Base-by-base conservation (phyloP, 83 land plant species). In the Diphasiastrum complanatum region DNA sequence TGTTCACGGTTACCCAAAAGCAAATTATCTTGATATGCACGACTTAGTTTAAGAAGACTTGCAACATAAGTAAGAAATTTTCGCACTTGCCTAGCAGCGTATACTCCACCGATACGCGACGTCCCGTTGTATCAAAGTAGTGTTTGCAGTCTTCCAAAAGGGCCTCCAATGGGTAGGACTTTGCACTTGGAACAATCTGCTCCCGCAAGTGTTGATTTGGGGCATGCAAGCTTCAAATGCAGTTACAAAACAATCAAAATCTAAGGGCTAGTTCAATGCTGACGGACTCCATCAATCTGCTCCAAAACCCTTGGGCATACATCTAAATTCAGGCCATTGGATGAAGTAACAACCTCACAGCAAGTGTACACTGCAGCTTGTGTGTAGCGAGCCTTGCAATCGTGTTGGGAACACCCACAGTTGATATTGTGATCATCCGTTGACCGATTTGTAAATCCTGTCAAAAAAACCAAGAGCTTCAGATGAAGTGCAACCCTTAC, bases 361-460 rank as follows among this genome's bases (percentile, higher is more conserved):
- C 98, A 54, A 92, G 70, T 41, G 98, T 92, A 5, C 96, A 92
- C 69, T 92, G 98, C 30, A 92, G 91, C 51, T 85, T 87, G 76
- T 88, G 74, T 38, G 87, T 66, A 27, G 98, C 96, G 73, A 92
- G 66, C 64, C 60, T 83, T 53, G 75, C 78, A 8, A 92, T 88
- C 5, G 95, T 87, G 65, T 92, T 92, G 37, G 98, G 98, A 60
- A 92, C 98, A 27, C 98, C 98, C 11, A 92, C 98, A 6, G 98
- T 85, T 28, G 98, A 92, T 33, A 92, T 92, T 65, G 98, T 92
- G 52, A 92, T 92, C 98, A 88, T 92, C 43, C 98, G 84, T 75
- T 92, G 96, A 47, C 98, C 98, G 64, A 92, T 92, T 68, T 74
- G 72, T 29, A 92, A 47, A 75, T 92, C 98, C 95, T 91, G 58